These are phyloP conservation scores for Phycomyces nitens DNA, from an alignment of 192 early-diverging fungal genomes.

Conservation along the genomic window DNA sequence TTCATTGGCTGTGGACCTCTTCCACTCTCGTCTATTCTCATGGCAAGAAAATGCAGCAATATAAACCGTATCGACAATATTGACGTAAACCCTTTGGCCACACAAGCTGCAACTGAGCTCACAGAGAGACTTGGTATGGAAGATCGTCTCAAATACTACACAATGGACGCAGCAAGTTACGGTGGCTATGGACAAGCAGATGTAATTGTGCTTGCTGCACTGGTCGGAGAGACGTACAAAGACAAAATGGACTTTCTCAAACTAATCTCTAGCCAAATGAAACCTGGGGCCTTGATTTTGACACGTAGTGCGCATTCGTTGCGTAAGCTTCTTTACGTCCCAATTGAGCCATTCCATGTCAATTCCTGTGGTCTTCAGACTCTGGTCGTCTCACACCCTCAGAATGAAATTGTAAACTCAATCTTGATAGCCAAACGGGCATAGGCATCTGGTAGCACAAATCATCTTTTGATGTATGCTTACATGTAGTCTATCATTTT, in stretches of 20 bases:
- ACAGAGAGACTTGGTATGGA: not conserved
- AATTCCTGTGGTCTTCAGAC: slow-evolving; percentile 16
- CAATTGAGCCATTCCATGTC: slow-evolving; percentile 16
- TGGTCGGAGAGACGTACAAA: slow-evolving; percentile 13
- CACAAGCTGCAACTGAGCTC: not conserved
- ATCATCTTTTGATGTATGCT: too few relatives aligned
- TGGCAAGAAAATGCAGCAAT: not conserved
- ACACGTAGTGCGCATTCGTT: slow-evolving; percentile 30
- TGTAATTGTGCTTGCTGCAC: slow-evolving; percentile 23
- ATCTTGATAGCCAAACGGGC: slow-evolving; percentile 26
- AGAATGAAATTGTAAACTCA: slow-evolving; percentile 32
- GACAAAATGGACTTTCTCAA: slow-evolving; percentile 18
- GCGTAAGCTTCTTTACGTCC: slow-evolving; percentile 22
- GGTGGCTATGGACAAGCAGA: slow-evolving; percentile 11
- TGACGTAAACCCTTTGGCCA: slow-evolving; percentile 17
- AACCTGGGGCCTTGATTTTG: slow-evolving; percentile 16
- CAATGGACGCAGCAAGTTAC: slow-evolving; percentile 5
- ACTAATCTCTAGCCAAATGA: slow-evolving; percentile 13
- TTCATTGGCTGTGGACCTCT: slow-evolving; percentile 32
- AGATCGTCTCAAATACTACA: not conserved
- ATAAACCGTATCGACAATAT: slow-evolving; percentile 16
- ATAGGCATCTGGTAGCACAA: too few relatives aligned
- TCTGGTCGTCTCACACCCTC: slow-evolving; percentile 18
- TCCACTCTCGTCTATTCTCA: slow-evolving; percentile 20
- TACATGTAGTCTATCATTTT: too few relatives aligned